Evolutionary conservation across 2,329 filamentous ascomycete genomes (phyloP), one percentile per base, ranked within the genome.

Genomic region (Penicillium psychrosexuale): DNA sequence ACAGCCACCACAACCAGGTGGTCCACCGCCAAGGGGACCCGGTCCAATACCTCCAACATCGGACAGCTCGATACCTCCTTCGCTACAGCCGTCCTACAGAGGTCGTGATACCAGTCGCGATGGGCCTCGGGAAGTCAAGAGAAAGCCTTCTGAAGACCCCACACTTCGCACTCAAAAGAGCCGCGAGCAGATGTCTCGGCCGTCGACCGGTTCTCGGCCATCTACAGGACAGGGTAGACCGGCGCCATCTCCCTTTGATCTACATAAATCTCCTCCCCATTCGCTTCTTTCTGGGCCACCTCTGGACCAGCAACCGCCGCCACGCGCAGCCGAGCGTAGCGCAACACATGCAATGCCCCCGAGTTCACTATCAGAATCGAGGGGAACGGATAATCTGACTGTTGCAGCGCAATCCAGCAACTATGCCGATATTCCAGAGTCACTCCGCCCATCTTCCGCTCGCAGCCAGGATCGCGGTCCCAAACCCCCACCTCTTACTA

Each of bases 171-270:
- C 58, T 24, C 69, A 74, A 53, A 68, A 62, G 53, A 77, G 73
- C 53, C 71, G 74, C 8, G 76, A 78, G 37, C 74, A 73, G 28
- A 66, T 75, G 56, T 66, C 63, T 17, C 70, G 71, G 39, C 67
- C 73, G 17, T 69, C 71, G 13, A 73, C 73, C 9, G 66, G 67
- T 30, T 72, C 70, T 61, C 47, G 52, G 19, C 52, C 52, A 45
- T 45, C 52, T 39, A 55, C 52, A 24, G 47, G 52, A 22, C 47
- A 51, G 22, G 34, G 52, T 12, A 73, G 64, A 59, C 61, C 62
- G 40, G 62, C 64, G n/a, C 68, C 69, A 8, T 69, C 72, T 57
- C 69, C 69, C 17, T 65, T 66, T 39, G 50, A 56, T 24, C 33
- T 59, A 6, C 44, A 60, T n/a, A 55, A 55, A 43, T 34, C 48